Conservation (phyloP, 306 rosid species). For the Dalbergia oliveri region DNA sequence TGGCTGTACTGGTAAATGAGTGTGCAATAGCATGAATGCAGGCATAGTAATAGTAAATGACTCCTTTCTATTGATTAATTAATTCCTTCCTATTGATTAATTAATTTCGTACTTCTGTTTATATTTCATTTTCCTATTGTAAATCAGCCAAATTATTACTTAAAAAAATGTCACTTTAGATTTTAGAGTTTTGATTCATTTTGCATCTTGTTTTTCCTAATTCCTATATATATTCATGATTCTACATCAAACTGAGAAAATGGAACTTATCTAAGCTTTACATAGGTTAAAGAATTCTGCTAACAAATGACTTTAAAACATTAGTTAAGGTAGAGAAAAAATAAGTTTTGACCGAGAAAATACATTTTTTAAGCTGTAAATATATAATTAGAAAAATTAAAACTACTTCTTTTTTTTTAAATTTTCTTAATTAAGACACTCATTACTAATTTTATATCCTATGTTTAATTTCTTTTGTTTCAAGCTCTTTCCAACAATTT, state of each 20-base stretch:
- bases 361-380: too few relatives aligned
- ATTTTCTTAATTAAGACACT: too few relatives aligned
- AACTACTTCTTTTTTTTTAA: too few relatives aligned
- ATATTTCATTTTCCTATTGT: background rate
- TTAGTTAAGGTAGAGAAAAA: too few relatives aligned
- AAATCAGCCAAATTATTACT: background rate
- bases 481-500: background rate
- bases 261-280: background rate
- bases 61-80: background rate
- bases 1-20: background rate
- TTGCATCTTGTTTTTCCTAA: background rate
- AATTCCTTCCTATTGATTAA: background rate
- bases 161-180: background rate
- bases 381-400: too few relatives aligned
- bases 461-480: background rate
- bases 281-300: too few relatives aligned
- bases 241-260: background rate
- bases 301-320: too few relatives aligned
- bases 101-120: background rate
- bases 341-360: too few relatives aligned
- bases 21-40: background rate
- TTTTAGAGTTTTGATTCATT: background rate
- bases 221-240: background rate
- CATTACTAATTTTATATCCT: too few relatives aligned
- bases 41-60: conserved; percentile 6